Base-by-base conservation (phyloP, 768 basidiomycete genomes). In the Auriscalpium vulgare region DNA sequence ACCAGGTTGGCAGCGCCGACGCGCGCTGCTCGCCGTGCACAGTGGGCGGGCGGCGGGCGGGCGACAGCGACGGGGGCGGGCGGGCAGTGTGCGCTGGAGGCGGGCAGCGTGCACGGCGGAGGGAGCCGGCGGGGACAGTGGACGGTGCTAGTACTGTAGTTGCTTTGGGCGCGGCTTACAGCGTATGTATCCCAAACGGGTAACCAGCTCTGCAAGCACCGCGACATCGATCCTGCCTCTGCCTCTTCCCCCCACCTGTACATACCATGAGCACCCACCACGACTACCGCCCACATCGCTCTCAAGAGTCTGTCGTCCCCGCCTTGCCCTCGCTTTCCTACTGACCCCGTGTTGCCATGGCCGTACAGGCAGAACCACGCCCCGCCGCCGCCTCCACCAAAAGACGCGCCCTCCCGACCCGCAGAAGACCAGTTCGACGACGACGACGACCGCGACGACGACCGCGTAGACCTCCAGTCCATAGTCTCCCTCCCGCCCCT, bases 401-500 rank as follows among this genome's bases (percentile, higher is more conserved):
- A 51, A 54, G 51, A 54, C 9, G 34, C 40, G 9, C 37, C 53
- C 29, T 54, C 34, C 37, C 57, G 35, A 55, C 50, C 23, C 23
- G 38, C 37, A 47, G 51, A 29, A 29, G 23, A 29, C 45, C 40
- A 14, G 29, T 44, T 16, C 6, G 43, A 50, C 44, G 37, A 47
- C 11, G 10, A 10, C 11, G 19, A 19, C 5, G 40, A 37, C n/a
- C n/a, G n/a, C 10, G 47, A 48, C 29, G 19, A 19, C 14, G 14
- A n/a, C 47, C n/a, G 11, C 21, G 19, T 48, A 9, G 10, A 37
- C 45, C 40, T 40, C 21, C 21, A 17, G 34, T 14, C 17, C 10
- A 37, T 44, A 16, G 9, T 37, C 23, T 57, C 44, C 35, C 17
- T 47, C 14, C 53, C 55, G 7, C 57, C 57, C 8, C 38, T 45